A percentile compares a stretch with the other conserved stretches of the same genome.
Evolutionary conservation across 129 eudicot species (phyloP).

Genomic region (Chrysanthemum lavandulifolium): DNA sequence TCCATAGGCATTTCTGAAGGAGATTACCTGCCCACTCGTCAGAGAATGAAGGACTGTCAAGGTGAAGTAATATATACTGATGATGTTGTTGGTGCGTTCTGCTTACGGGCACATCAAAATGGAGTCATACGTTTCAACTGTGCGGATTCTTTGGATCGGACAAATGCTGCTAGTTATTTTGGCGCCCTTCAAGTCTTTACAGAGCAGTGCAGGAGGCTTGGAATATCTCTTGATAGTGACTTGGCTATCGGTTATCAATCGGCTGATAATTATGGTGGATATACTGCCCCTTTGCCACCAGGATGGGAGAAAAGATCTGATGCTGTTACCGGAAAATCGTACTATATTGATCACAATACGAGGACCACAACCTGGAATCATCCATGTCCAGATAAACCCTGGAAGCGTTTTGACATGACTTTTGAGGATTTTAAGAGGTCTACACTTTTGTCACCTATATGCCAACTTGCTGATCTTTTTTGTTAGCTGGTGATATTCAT

Average conservation of each 20-base stretch:
- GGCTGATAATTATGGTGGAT: conserved; percentile 61
- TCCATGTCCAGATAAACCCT: conserved; percentile 98
- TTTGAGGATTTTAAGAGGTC: conserved; percentile 97
- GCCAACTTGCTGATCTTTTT: conserved; percentile 78
- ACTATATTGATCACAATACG: conserved; percentile 94
- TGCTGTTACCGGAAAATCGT: conserved; percentile 88
- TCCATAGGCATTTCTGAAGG: conserved; percentile 90
- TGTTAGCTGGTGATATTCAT: conserved; percentile 92
- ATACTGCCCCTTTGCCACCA: conserved; percentile 89
- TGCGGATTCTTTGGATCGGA: conserved; percentile 96
- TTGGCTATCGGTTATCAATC: conserved; percentile 69
- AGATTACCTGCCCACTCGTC: conserved; percentile 85
- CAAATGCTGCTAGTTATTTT: conserved; percentile 98
- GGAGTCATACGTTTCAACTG: conserved; percentile 97
- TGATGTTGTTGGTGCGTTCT: conserved; percentile 77
- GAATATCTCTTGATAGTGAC: conserved; percentile 95
- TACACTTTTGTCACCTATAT: conserved; percentile 78
- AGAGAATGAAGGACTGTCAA: conserved; percentile 72
- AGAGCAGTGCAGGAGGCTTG: conserved; percentile 94
- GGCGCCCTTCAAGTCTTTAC: conserved; percentile 93
- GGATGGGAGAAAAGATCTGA: conserved; percentile 98
- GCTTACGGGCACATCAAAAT: conserved; percentile 84
- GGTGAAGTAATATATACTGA: conserved; percentile 80
- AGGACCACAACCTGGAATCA: conserved; percentile 98
- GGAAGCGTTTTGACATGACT: conserved; percentile 98